Evolutionary conservation across 176 grass and related monocot species (phyloP).

Genomic region (Olyra latifolia): DNA sequence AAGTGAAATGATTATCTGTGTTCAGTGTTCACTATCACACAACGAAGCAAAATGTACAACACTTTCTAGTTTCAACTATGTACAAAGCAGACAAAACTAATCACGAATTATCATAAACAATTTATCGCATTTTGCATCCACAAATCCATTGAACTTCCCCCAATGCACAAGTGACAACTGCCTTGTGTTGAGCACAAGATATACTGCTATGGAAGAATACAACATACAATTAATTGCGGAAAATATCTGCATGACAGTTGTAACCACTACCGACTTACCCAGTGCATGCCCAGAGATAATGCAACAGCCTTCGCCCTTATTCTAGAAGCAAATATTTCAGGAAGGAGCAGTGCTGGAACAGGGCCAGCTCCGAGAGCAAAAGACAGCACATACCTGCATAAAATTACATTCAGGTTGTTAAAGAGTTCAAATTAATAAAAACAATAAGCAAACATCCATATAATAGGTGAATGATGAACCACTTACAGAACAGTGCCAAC

Average conservation of each 20-base stretch:
- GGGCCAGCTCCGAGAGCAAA: slow-evolving; percentile 98
- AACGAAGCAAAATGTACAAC: background rate
- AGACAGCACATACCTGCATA: slow-evolving; percentile 82
- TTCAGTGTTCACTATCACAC: background rate
- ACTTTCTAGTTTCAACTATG: background rate
- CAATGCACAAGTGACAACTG: background rate
- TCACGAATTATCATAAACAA: background rate
- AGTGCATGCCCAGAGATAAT: slow-evolving; percentile 97
- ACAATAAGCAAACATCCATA: background rate
- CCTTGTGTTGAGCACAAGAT: slow-evolving; percentile 13
- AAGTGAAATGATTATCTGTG: background rate
- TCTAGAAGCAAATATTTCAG: slow-evolving; percentile 98
- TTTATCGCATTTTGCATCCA: background rate
- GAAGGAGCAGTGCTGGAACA: slow-evolving; percentile 94
- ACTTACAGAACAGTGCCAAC: slow-evolving; percentile 92
- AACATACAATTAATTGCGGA: background rate
- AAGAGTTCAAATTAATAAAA: background rate
- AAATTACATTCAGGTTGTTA: slow-evolving; percentile 37
- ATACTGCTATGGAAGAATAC: background rate
- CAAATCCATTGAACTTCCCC: background rate
- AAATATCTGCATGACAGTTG: background rate
- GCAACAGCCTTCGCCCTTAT: slow-evolving; percentile 99
- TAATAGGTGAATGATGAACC: background rate
- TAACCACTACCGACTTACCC: slow-evolving; percentile 60
- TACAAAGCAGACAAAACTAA: background rate